A percentile compares a stretch with the other conserved stretches of the same genome.
phyloP scores from a whole-genome alignment of 768 basidiomycete species.

The Tylopilus cervinicoccineus region DNA sequence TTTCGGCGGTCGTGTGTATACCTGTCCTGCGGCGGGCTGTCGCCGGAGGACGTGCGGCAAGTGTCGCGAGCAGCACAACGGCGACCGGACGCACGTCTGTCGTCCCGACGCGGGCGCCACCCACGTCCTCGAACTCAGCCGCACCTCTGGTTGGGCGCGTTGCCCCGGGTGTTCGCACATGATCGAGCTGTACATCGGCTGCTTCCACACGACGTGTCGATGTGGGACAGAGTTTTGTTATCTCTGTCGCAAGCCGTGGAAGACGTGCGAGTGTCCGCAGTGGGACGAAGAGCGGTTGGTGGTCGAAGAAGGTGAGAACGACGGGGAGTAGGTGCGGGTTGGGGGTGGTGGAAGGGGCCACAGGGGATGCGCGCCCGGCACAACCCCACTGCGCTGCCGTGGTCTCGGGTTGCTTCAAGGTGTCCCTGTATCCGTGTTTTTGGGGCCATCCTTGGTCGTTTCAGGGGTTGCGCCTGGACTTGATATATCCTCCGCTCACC shows the following conservation, averaged over 20 bases:
- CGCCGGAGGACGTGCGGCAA: constrained; percentile 21
- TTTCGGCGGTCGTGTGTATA: constrained; percentile 17
- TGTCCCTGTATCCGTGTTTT: too few species aligned
- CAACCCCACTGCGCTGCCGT: too few species aligned
- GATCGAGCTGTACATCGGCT: constrained; percentile 36
- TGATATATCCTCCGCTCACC: background rate
- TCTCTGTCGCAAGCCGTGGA: constrained; percentile 55
- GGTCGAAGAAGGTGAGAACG: background rate
- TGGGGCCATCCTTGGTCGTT: too few species aligned
- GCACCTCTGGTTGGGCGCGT: constrained; percentile 32
- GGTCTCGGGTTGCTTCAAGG: too few species aligned
- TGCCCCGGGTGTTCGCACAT: constrained; percentile 39
- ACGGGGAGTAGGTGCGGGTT: background rate
- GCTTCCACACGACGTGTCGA: constrained; percentile 38
- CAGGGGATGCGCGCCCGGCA: too few species aligned
- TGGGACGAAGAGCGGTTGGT: constrained; percentile 54
- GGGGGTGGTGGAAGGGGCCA: too few species aligned
- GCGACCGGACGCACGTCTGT: constrained; percentile 25
- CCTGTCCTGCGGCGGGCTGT: constrained; percentile 12
- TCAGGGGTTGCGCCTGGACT: too few species aligned
- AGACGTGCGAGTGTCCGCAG: constrained; percentile 56
- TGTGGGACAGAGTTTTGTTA: constrained; percentile 41
- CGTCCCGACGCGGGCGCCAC: constrained; percentile 21
- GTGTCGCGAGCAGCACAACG: constrained; percentile 24
- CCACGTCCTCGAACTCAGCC: constrained; percentile 27